phyloP scores from a whole-genome alignment of 2,329 filamentous ascomycete species.

The Aureobasidium pullulans region DNA sequence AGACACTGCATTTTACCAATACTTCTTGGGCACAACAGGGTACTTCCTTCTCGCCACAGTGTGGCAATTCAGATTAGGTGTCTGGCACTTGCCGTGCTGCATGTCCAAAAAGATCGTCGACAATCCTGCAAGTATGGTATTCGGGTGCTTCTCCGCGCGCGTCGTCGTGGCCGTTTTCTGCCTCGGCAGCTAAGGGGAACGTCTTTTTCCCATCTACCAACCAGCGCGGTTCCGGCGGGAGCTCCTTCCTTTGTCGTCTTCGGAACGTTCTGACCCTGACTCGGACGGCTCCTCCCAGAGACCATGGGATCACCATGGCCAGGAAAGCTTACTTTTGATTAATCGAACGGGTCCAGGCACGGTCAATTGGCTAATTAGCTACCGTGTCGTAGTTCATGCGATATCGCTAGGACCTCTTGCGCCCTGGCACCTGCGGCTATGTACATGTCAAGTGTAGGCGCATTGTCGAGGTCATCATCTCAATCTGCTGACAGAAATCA shows the following conservation, averaged over 20 bases:
- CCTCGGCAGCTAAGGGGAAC: neutral
- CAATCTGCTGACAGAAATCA: neutral
- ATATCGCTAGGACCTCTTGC: neutral
- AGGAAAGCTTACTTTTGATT: slow-evolving; percentile 8
- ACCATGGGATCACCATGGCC: neutral
- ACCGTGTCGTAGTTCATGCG: slow-evolving; percentile 1
- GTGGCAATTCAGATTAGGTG: neutral
- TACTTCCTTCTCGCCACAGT: neutral
- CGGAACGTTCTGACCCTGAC: neutral
- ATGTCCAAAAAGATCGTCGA: neutral
- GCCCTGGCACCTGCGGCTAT: neutral
- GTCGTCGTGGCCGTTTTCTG: slow-evolving; percentile 6
- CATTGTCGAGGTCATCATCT: neutral
- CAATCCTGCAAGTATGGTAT: neutral
- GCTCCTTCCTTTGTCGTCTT: neutral
- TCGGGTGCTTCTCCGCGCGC: neutral
- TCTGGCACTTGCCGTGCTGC: neutral
- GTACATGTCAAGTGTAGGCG: neutral
- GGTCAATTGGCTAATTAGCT: neutral
- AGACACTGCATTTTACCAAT: neutral
- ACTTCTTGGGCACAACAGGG: neutral
- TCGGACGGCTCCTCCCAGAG: neutral
- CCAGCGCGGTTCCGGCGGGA: neutral
- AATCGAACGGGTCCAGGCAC: neutral
- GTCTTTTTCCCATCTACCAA: neutral